These are phyloP conservation scores for Tricholoma sp. DNA, from an alignment of 768 basidiomycete genomes.

Conservation along the genomic window DNA sequence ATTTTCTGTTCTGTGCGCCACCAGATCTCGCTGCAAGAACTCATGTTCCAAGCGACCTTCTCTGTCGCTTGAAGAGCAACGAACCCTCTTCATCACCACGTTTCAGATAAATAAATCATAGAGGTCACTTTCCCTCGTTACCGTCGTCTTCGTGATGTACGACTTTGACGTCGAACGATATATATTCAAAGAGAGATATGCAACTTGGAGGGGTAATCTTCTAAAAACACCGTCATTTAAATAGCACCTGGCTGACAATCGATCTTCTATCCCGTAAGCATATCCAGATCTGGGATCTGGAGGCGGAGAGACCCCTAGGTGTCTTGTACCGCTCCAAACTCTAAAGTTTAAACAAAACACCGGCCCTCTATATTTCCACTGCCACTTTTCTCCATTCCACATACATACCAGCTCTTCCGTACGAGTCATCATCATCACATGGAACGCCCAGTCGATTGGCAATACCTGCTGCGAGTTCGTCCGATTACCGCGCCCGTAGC, in stretches of 20 bases:
- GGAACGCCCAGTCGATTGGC: neutral
- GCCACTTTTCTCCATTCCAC: neutral
- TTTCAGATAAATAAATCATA: neutral
- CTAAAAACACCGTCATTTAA: neutral
- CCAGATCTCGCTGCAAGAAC: neutral
- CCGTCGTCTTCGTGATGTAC: neutral
- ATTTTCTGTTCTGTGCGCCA: constrained; percentile 10
- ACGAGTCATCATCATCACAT: neutral
- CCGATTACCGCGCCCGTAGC: neutral
- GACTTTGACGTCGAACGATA: neutral
- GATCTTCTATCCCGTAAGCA: neutral
- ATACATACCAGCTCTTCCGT: neutral
- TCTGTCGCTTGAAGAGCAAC: neutral
- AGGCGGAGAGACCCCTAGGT: neutral
- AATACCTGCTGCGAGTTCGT: neutral
- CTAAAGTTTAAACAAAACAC: neutral
- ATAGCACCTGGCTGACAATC: neutral
- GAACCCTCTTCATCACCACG: neutral
- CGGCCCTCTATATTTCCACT: neutral
- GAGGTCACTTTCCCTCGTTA: neutral
- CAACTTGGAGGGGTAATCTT: neutral
- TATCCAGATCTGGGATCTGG: neutral
- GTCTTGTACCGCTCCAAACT: neutral
- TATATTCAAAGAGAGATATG: neutral
- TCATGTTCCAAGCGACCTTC: neutral